These are phyloP conservation scores for Solanum appendiculatum DNA, from an alignment of 257 asterid species.

Conservation along the genomic window DNA sequence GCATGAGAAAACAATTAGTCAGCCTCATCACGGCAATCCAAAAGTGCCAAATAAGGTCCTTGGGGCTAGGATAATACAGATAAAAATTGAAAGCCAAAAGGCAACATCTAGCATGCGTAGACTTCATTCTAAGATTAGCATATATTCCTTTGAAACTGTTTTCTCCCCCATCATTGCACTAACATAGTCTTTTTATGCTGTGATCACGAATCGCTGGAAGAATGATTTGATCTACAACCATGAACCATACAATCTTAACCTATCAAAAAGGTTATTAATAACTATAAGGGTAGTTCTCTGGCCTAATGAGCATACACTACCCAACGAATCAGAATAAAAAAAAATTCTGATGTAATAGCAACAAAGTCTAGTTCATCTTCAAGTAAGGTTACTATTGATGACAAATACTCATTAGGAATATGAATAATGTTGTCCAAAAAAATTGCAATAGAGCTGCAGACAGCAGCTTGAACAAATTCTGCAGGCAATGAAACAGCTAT, in stretches of 20 bases:
- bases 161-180: background rate
- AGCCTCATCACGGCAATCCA: background rate
- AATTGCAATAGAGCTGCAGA: background rate
- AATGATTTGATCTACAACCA: background rate
- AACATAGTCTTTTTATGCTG: background rate
- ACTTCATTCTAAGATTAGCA: background rate
- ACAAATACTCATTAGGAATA: background rate
- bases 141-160: background rate
- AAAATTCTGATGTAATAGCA: background rate
- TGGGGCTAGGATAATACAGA: background rate
- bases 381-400: background rate
- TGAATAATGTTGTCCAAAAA: background rate
- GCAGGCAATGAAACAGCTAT: background rate
- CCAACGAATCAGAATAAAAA: background rate
- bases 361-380: background rate
- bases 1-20: background rate
- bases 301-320: background rate
- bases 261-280: background rate
- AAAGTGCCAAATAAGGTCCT: background rate
- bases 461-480: background rate
- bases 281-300: background rate
- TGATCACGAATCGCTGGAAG: background rate
- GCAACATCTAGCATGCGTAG: background rate
- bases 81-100: background rate
- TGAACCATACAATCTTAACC: background rate